Conservation (phyloP, 2,329 filamentous ascomycete species). For the Fusarium secorum region DNA sequence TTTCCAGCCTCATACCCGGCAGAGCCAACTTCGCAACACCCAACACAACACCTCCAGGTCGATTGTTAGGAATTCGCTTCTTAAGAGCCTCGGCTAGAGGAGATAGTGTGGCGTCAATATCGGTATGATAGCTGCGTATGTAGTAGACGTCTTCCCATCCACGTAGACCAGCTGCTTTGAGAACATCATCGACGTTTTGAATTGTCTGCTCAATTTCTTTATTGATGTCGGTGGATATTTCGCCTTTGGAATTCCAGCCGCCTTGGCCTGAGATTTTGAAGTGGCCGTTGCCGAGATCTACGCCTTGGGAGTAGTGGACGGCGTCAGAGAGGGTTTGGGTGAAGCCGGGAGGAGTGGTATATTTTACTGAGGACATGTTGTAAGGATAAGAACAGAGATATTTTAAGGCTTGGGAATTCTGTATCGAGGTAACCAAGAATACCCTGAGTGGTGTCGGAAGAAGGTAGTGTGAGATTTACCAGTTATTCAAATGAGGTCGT, state of each 20-base stretch:
- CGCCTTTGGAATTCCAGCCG: conserved; percentile 29
- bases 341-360: conserved; percentile 7
- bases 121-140: conserved; percentile 37
- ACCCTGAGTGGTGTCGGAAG: background rate
- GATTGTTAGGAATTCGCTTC: conserved; percentile 18
- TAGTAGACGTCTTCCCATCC: conserved; percentile 43
- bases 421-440: too few relatives aligned
- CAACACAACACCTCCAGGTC: conserved; percentile 11
- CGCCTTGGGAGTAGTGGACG: conserved; percentile 38
- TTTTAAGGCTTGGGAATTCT: background rate
- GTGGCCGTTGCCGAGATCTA: conserved; percentile 34
- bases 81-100: conserved; percentile 13
- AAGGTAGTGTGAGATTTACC: background rate
- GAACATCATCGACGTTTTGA: conserved; percentile 38
- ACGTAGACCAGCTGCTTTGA: conserved; percentile 33
- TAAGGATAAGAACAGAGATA: background rate
- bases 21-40: conserved; percentile 27
- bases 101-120: conserved; percentile 27
- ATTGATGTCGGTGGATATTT: conserved; percentile 18
- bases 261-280: conserved; percentile 40
- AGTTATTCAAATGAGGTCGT: background rate
- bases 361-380: conserved; percentile 14
- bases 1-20: conserved; percentile 33
- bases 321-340: background rate
- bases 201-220: conserved; percentile 30